A percentile compares a stretch with the other conserved stretches of the same genome.
Conservation (phyloP, 2,329 filamentous ascomycete genomes). For the Aspergillus vadensis region DNA sequence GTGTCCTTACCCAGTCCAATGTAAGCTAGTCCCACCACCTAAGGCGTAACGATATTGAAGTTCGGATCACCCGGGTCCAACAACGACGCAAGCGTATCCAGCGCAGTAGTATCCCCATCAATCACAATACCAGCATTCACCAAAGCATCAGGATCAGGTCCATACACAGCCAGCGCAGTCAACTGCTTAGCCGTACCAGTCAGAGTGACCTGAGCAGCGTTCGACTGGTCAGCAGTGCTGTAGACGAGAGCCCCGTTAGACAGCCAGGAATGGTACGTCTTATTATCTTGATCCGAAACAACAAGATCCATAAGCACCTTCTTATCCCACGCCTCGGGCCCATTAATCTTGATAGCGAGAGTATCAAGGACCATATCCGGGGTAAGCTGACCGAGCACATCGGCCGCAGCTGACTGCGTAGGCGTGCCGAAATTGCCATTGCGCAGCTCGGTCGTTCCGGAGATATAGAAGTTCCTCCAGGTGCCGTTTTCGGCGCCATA, state of each 20-base stretch:
- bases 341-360: slow-evolving; percentile 8
- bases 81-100: slow-evolving; percentile 1
- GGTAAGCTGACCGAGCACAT: slow-evolving; percentile 2
- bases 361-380: slow-evolving; percentile 13
- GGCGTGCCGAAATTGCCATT: background rate
- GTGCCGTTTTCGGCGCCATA: slow-evolving; percentile 44
- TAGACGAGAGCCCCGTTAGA: slow-evolving; percentile 12
- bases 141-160: background rate
- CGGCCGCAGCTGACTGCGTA: background rate
- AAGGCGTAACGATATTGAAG: slow-evolving; percentile 15
- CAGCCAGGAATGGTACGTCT: slow-evolving; percentile 6
- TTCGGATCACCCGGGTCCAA: slow-evolving; percentile 9
- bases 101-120: background rate
- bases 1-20: too few species aligned
- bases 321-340: slow-evolving; percentile 9
- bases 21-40: too few species aligned
- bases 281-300: background rate
- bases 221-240: background rate
- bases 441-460: slow-evolving; percentile 32
- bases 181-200: slow-evolving; percentile 5
- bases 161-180: slow-evolving; percentile 1
- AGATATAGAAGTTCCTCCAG: slow-evolving; percentile 47
- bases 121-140: slow-evolving; percentile 1
- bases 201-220: background rate
- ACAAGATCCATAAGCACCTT: background rate